phyloP scores from a whole-genome alignment of 257 asterid genomes.

The Haberlea rhodopensis region DNA sequence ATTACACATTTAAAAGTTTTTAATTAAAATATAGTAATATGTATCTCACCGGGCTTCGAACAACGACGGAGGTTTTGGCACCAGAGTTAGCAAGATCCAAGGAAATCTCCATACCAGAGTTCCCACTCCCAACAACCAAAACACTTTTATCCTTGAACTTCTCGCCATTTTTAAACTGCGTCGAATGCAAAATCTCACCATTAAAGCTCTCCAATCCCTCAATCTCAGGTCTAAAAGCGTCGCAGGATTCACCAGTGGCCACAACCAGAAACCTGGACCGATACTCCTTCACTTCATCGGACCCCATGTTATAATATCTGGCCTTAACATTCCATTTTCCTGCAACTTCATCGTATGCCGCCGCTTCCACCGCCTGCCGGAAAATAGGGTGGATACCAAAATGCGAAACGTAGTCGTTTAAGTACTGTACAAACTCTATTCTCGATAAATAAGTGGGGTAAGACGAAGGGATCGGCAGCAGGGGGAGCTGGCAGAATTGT shows the following conservation, averaged over 20 bases:
- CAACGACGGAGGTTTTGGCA: constrained; percentile 58
- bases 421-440: constrained; percentile 37
- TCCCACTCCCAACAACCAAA: constrained; percentile 82
- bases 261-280: constrained; percentile 57
- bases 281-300: constrained; percentile 41
- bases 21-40: no score
- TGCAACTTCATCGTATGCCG: constrained; percentile 31
- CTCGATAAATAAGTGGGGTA: constrained; percentile 47
- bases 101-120: constrained; percentile 88
- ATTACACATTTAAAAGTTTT: no score
- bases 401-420: constrained; percentile 54
- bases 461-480: constrained; percentile 43
- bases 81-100: constrained; percentile 62
- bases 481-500: constrained; percentile 52
- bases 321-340: constrained; percentile 51
- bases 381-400: constrained; percentile 44
- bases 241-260: constrained; percentile 69
- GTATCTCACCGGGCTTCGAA: constrained; percentile 84
- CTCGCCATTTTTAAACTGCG: constrained; percentile 49
- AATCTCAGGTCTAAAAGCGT: constrained; percentile 45
- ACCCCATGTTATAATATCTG: constrained; percentile 15
- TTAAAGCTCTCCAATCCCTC: constrained; percentile 46
- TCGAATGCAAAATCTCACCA: constrained; percentile 68
- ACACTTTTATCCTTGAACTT: constrained; percentile 37
- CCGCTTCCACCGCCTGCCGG: constrained; percentile 45